Evolutionary conservation across 306 rosid species (phyloP).

Genomic region (Vigna hirtella): DNA sequence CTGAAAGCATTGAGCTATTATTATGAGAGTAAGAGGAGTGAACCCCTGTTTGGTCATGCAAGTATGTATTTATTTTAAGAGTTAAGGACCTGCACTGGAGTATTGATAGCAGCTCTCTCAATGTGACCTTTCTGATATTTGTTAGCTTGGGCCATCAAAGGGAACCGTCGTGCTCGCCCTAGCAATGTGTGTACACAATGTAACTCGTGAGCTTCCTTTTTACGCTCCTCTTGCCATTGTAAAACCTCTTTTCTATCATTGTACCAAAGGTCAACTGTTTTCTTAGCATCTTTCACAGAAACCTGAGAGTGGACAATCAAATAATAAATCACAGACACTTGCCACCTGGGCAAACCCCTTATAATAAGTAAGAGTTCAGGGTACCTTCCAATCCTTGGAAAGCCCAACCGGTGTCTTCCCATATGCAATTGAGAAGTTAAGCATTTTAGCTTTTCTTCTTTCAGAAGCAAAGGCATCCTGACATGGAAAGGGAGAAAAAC

Average conservation of each 20-base stretch:
- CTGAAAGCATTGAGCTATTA: slow-evolving; percentile 4
- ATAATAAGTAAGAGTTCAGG: slow-evolving; percentile 12
- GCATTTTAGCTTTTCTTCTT: slow-evolving; percentile 98
- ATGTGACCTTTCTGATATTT: slow-evolving; percentile 82
- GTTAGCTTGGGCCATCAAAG: slow-evolving; percentile 66
- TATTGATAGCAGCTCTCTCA: slow-evolving; percentile 96
- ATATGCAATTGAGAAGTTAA: slow-evolving; percentile 95
- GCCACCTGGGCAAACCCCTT: slow-evolving; percentile 7
- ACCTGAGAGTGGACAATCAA: slow-evolving; percentile 61
- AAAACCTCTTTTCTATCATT: slow-evolving; percentile 86
- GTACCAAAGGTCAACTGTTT: slow-evolving; percentile 92
- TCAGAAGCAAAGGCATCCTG: slow-evolving; percentile 93
- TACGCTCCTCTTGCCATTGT: slow-evolving; percentile 81
- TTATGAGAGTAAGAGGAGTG: neutral
- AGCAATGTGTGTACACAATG: slow-evolving; percentile 77
- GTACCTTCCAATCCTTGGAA: slow-evolving; percentile 94
- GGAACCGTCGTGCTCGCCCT: slow-evolving; percentile 85
- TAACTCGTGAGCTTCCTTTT: slow-evolving; percentile 62
- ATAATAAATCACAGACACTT: slow-evolving; percentile 16
- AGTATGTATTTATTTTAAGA: slow-evolving; percentile 10
- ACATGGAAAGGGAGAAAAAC: slow-evolving; percentile 13
- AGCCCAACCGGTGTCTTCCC: slow-evolving; percentile 97
- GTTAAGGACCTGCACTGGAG: slow-evolving; percentile 86
- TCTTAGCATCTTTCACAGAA: slow-evolving; percentile 84
- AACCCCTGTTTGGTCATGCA: neutral